Percentiles rank a stretch among this genome's conserved stretches.
These are phyloP conservation scores for Closterium sp. DNA, from an alignment of 139 green algal genomes.

Conservation along the genomic window DNA sequence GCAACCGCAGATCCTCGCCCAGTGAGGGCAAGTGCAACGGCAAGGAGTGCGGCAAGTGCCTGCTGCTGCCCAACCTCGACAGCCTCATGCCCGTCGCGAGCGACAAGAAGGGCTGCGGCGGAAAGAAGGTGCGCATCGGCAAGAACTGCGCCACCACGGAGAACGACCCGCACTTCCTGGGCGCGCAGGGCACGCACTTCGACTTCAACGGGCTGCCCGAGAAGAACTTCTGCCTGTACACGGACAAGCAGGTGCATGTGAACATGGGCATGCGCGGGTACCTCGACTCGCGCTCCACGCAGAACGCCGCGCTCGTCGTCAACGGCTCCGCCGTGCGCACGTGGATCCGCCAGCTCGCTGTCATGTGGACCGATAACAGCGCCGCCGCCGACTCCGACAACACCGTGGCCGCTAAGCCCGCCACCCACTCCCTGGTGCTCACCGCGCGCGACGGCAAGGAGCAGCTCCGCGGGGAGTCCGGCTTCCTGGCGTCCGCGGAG, in stretches of 20 bases:
- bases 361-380: constrained; percentile 8
- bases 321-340: constrained; percentile 3
- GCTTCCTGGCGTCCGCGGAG: constrained; percentile 7
- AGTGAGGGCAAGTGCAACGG: background rate
- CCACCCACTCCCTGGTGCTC: background rate
- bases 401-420: background rate
- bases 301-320: background rate
- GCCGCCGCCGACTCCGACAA: background rate
- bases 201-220: constrained; percentile 30
- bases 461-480: background rate
- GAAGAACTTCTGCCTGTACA: constrained; percentile 20
- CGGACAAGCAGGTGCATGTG: constrained; percentile 4
- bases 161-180: constrained; percentile 3
- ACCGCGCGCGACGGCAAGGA: background rate
- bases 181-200: background rate
- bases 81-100: background rate
- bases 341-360: constrained; percentile 5
- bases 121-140: constrained; percentile 4
- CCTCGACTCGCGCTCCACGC: background rate
- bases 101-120: background rate
- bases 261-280: constrained; percentile 23
- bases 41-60: background rate
- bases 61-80: background rate
- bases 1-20: background rate
- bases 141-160: background rate